phyloP scores from a whole-genome alignment of 306 rosid genomes.

The Inga leiocalycina region DNA sequence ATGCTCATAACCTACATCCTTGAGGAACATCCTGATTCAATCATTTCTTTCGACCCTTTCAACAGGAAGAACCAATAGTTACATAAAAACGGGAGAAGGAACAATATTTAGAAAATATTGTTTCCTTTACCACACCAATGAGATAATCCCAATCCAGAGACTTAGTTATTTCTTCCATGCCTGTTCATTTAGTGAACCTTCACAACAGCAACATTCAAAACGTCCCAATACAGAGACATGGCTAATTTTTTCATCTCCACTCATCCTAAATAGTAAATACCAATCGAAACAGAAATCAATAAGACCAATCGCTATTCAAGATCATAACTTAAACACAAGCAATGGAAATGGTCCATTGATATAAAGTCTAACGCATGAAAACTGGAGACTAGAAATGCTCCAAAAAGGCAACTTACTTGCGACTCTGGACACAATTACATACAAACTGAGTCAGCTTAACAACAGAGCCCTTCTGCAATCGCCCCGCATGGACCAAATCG shows the following conservation, averaged over 20 bases:
- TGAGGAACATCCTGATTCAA: not conserved
- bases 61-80: not conserved
- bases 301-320: not conserved
- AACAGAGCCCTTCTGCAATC: conserved; percentile 72
- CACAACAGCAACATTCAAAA: not conserved
- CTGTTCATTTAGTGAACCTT: not conserved
- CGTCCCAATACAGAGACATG: not conserved
- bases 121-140: not conserved
- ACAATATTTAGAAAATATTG: not conserved
- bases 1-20: not conserved
- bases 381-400: not conserved
- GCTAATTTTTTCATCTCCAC: not conserved
- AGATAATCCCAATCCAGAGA: not conserved
- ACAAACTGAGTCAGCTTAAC: conserved; percentile 50
- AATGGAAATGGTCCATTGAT: not conserved
- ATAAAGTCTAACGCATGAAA: not conserved
- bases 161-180: not conserved
- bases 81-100: not conserved
- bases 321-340: not conserved
- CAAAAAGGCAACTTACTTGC: conserved; percentile 53
- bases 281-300: not conserved
- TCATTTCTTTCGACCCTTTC: not conserved
- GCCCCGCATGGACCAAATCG: conserved; percentile 48
- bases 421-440: conserved; percentile 63
- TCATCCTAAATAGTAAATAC: not conserved